These are phyloP conservation scores for Aspergillus sp. DNA, from an alignment of 2,329 filamentous ascomycete species.

Conservation along the genomic window DNA sequence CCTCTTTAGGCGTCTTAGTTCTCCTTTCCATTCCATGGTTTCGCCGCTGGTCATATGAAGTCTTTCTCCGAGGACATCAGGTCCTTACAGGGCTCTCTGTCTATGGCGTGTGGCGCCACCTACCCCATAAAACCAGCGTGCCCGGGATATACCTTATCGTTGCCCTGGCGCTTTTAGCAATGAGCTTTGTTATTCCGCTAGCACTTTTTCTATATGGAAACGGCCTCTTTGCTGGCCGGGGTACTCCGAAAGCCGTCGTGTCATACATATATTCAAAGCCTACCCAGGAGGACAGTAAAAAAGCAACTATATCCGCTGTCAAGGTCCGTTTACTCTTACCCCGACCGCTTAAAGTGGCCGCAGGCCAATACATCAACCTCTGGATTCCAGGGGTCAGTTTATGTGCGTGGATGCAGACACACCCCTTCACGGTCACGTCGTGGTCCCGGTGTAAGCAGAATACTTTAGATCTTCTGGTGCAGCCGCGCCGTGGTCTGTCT, in stretches of 20 bases:
- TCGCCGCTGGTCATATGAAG: background rate
- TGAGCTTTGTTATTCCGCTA: background rate
- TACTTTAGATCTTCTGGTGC: slow-evolving; percentile 33
- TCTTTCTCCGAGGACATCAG: background rate
- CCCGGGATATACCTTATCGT: background rate
- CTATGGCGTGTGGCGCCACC: background rate
- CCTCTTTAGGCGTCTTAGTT: background rate
- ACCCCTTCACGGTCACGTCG: slow-evolving; percentile 28
- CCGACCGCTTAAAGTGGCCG: slow-evolving; percentile 20
- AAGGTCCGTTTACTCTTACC: slow-evolving; percentile 21
- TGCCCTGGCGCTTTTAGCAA: background rate
- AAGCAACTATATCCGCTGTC: slow-evolving; percentile 2
- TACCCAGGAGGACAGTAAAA: background rate
- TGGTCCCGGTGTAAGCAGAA: slow-evolving; percentile 24
- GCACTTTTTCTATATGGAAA: background rate
- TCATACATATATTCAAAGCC: slow-evolving; percentile 10
- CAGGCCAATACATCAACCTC: slow-evolving; percentile 30
- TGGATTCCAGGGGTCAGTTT: slow-evolving; percentile 27
- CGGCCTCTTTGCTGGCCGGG: slow-evolving; percentile 18
- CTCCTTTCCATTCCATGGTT: background rate
- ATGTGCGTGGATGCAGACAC: slow-evolving; percentile 24
- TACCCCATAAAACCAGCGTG: background rate
- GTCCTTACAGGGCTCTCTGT: background rate
- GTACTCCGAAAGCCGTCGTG: slow-evolving; percentile 21
- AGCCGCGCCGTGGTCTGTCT: slow-evolving; percentile 28